Evolutionary conservation across 2,329 filamentous ascomycete genomes (phyloP).

Genomic region (Eurotiales sp.): DNA sequence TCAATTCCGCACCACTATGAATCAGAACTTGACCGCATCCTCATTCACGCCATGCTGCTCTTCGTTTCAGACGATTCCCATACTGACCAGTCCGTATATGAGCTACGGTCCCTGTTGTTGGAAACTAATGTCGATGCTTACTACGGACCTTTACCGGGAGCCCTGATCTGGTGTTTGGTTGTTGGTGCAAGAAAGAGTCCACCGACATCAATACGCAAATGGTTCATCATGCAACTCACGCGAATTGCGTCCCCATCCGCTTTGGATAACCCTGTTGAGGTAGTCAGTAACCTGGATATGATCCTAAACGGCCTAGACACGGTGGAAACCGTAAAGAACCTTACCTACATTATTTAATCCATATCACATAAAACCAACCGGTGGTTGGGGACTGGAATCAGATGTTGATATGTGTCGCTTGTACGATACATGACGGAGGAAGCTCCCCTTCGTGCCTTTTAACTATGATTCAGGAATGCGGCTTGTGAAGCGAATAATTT

Average conservation of each 20-base stretch:
- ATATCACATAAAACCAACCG: too few relatives aligned
- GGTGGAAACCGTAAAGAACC: too few relatives aligned
- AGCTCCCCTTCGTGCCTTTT: too few relatives aligned
- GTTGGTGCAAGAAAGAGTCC: slow-evolving; percentile 18
- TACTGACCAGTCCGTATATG: neutral
- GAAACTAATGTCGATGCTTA: slow-evolving; percentile 18
- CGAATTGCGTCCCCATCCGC: slow-evolving; percentile 17
- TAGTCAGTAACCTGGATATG: slow-evolving; percentile 15
- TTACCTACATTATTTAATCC: too few relatives aligned
- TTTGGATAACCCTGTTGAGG: slow-evolving; percentile 12
- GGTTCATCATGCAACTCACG: slow-evolving; percentile 22
- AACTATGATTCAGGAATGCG: too few relatives aligned
- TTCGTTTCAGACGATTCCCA: slow-evolving; percentile 1
- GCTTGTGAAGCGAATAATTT: too few relatives aligned
- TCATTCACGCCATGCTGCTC: slow-evolving; percentile 6
- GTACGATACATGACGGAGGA: too few relatives aligned
- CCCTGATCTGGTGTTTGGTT: slow-evolving; percentile 20
- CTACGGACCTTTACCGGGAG: slow-evolving; percentile 17
- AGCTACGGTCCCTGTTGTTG: slow-evolving; percentile 16
- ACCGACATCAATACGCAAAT: slow-evolving; percentile 13
- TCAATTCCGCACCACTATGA: neutral
- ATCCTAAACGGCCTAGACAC: slow-evolving; percentile 17
- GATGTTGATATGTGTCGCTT: too few relatives aligned
- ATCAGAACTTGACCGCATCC: slow-evolving; percentile 3
- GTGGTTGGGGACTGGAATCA: too few relatives aligned